These are phyloP conservation scores for Exophiala oligosperma DNA, from an alignment of 2,329 filamentous ascomycete genomes.

Conservation along the genomic window DNA sequence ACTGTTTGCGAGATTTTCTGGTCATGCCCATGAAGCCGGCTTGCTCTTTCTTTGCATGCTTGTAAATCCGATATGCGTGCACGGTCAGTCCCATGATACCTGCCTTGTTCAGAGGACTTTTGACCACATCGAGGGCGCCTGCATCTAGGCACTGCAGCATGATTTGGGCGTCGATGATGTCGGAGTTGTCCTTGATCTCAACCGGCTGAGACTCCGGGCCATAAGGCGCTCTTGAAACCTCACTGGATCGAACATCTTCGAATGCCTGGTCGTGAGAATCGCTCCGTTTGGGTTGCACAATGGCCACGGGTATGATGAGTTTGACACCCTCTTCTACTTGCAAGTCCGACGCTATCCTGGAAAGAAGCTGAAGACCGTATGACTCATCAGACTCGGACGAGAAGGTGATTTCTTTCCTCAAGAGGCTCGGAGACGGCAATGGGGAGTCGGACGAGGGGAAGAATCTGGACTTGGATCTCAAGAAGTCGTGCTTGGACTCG, in stretches of 20 bases:
- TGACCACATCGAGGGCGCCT: constrained; percentile 82
- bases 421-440: constrained; percentile 31
- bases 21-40: constrained; percentile 66
- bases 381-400: constrained; percentile 46
- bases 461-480: constrained; percentile 33
- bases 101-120: constrained; percentile 73
- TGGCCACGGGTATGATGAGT: constrained; percentile 51
- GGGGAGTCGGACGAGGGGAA: constrained; percentile 34
- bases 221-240: constrained; percentile 21
- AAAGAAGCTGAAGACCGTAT: constrained; percentile 50
- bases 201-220: constrained; percentile 22
- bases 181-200: constrained; percentile 31
- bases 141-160: constrained; percentile 77
- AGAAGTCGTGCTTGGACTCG: constrained; percentile 39
- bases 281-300: constrained; percentile 38
- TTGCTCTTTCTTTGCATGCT: constrained; percentile 72
- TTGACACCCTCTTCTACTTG: constrained; percentile 51
- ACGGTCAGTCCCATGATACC: constrained; percentile 75
- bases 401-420: constrained; percentile 42
- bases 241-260: constrained; percentile 4
- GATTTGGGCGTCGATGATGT: constrained; percentile 50
- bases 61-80: constrained; percentile 79
- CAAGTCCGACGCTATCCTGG: constrained; percentile 50
- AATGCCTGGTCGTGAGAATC: constrained; percentile 25
- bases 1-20: constrained; percentile 76